Conservation (phyloP, 371 early-diverging fungal genomes). For the Haplosporangium sp. region DNA sequence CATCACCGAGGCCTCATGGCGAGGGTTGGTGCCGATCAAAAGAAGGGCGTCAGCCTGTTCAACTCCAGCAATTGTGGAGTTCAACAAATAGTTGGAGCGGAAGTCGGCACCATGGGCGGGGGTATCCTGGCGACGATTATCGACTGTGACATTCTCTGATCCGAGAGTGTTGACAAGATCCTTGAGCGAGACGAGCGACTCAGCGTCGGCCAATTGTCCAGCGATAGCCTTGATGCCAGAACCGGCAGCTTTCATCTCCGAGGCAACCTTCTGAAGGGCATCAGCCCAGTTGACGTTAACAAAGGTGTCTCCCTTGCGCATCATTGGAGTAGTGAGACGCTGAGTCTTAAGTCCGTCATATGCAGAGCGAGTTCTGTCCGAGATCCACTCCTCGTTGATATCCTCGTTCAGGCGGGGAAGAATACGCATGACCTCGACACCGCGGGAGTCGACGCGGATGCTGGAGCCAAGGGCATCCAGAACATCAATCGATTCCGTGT, state of each 20-base stretch:
- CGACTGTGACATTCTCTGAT: slow-evolving; percentile 86
- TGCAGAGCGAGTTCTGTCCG: slow-evolving; percentile 96
- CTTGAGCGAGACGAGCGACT: slow-evolving; percentile 86
- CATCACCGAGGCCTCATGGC: slow-evolving; percentile 95
- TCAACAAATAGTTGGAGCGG: slow-evolving; percentile 91
- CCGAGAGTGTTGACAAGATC: slow-evolving; percentile 91
- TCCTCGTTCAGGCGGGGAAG: slow-evolving; percentile 96
- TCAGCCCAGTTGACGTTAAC: slow-evolving; percentile 89
- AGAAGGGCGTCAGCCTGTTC: slow-evolving; percentile 94
- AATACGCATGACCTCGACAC: slow-evolving; percentile 96
- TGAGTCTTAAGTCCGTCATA: slow-evolving; percentile 96
- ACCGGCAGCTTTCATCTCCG: slow-evolving; percentile 66
- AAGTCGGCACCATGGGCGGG: slow-evolving; percentile 81
- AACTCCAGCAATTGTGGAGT: slow-evolving; percentile 86
- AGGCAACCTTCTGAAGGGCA: slow-evolving; percentile 82
- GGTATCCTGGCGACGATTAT: slow-evolving; percentile 67
- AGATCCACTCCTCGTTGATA: slow-evolving; percentile 98
- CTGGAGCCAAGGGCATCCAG: slow-evolving; percentile 94
- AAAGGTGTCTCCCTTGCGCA: slow-evolving; percentile 87
- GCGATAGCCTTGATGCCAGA: slow-evolving; percentile 88
- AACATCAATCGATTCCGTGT: slow-evolving; percentile 96
- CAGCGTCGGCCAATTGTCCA: slow-evolving; percentile 94
- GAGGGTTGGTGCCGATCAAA: slow-evolving; percentile 95
- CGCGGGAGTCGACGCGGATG: slow-evolving; percentile 96
- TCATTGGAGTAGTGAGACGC: slow-evolving; percentile 91